Base-by-base conservation (phyloP, 352 stramenopile species). In the Phytophthora sansomeana region DNA sequence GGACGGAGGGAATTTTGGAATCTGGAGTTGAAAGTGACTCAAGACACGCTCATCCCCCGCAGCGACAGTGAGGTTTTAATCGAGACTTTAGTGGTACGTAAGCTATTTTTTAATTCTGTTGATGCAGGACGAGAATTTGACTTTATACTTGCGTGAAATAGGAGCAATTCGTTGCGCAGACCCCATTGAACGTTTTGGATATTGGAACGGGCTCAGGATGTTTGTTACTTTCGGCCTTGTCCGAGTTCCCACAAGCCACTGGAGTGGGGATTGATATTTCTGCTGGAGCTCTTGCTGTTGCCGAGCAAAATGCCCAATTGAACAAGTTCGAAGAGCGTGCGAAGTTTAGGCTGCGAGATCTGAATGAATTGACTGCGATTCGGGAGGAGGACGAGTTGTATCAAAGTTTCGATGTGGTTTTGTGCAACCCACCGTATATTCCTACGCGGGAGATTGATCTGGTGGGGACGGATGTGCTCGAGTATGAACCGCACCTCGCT, bases 61-160 rank as follows among this genome's bases (percentile, higher is more conserved):
- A 88, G 75, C 33, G 87, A 95, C 54, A 93, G 83, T 47, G 87
- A 95, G 72, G 73, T 91, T 19, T 78, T 95, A 6, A 83, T 95
- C 58, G 85, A 95, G 26, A 84, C 81, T 33, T 66, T 93, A 6
- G 44, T 75, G 59, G 84, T 92, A 57, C 46, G 77, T 61, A 24
- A n/a, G 16, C 9, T 24, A 11, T 1, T 33, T 39, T 38, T 36
- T 1, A 13, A 6, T 9, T 42, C 10, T 24, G 19, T 43, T 43
- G 19, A 16, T 16, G 19, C 21, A 41, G 11, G 35, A 38, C 10
- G 33, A 5, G 35, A 26, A n/a, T 8, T 16, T 54, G 21, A 62
- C 42, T 41, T 53, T 19, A 16, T 1, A 43, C n/a, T 43, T 59
- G 17, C 21, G 16, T 36, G 49, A 49, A 24, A 4, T 41, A 90